These are phyloP conservation scores for Dentipellis sp. DNA, from an alignment of 768 basidiomycete genomes.

Conservation along the genomic window DNA sequence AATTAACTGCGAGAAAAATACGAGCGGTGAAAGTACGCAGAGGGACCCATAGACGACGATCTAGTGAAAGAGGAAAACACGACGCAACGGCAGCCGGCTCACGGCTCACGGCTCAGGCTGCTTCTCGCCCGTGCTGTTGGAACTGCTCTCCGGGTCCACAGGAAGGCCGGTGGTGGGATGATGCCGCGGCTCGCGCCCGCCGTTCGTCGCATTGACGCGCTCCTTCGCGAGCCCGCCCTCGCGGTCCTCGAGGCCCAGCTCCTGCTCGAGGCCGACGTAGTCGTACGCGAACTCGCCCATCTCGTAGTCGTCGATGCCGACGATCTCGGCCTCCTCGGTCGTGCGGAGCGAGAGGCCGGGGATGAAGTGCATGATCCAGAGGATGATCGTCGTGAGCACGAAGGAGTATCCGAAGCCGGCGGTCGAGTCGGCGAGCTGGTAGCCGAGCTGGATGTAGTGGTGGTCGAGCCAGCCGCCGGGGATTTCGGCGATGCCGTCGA, in stretches of 20 bases:
- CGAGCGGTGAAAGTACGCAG: too few species aligned
- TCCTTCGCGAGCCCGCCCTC: conserved; percentile 13
- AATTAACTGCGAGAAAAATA: too few species aligned
- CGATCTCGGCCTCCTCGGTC: conserved; percentile 15
- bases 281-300: conserved; percentile 89
- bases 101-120: not conserved
- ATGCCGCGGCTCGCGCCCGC: conserved; percentile 13
- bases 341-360: conserved; percentile 32
- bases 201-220: conserved; percentile 8
- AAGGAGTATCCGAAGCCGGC: conserved; percentile 25
- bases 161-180: not conserved
- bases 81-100: too few species aligned
- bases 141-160: not conserved
- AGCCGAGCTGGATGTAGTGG: conserved; percentile 32
- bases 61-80: too few species aligned
- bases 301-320: conserved; percentile 71
- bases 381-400: conserved; percentile 27
- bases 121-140: not conserved
- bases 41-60: too few species aligned
- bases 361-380: conserved; percentile 36
- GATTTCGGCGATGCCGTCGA: conserved; percentile 36
- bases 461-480: conserved; percentile 37
- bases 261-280: conserved; percentile 58
- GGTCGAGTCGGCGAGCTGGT: conserved; percentile 31
- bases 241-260: conserved; percentile 9